A percentile compares a stretch with the other conserved stretches of the same genome.
phyloP scores from a whole-genome alignment of 305 asterid genomes.

The Fraxinus xanthoxyloides region DNA sequence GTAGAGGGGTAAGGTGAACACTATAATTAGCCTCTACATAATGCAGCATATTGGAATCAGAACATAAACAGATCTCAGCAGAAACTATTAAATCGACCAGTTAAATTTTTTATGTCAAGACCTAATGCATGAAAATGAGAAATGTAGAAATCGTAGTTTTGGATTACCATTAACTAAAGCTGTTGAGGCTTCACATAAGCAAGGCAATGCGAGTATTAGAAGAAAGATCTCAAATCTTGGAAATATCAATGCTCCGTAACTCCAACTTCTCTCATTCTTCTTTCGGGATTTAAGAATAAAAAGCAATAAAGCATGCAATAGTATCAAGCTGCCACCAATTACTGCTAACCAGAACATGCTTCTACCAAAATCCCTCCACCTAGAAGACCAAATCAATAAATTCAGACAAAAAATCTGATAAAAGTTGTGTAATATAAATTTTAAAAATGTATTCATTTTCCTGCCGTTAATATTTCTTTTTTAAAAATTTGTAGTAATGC shows the following conservation, averaged over 20 bases:
- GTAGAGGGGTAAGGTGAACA: not conserved
- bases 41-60: not conserved
- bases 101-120: not conserved
- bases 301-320: slow-evolving; percentile 56
- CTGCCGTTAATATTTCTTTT: not conserved
- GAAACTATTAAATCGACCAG: not conserved
- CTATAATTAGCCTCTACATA: not conserved
- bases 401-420: not conserved
- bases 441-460: not conserved
- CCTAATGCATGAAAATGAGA: not conserved
- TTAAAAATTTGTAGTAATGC: not conserved
- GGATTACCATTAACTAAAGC: slow-evolving; percentile 65
- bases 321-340: slow-evolving; percentile 53
- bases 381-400: slow-evolving; percentile 26
- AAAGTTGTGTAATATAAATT: not conserved
- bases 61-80: not conserved
- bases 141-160: not conserved
- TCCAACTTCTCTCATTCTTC: slow-evolving; percentile 46
- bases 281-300: slow-evolving; percentile 46
- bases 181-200: slow-evolving; percentile 72
- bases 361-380: slow-evolving; percentile 92
- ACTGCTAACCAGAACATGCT: slow-evolving; percentile 91
- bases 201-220: slow-evolving; percentile 74
- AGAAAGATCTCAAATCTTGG: slow-evolving; percentile 89
- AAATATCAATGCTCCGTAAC: slow-evolving; percentile 64